Base-by-base conservation (phyloP, 2,329 filamentous ascomycete species). In the Pseudogymnoascus sp. region DNA sequence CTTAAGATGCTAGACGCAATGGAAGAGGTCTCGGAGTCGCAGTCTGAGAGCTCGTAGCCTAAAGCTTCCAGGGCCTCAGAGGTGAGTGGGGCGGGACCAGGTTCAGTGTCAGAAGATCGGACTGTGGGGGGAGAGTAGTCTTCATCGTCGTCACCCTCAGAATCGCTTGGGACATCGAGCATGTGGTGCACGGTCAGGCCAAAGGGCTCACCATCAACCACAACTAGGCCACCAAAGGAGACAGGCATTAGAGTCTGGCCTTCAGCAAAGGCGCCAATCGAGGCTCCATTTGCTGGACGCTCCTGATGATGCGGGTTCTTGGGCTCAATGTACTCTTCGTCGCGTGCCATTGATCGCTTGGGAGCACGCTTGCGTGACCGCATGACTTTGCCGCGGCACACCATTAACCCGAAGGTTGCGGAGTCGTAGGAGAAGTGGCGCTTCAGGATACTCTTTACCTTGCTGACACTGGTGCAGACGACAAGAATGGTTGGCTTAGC, bases 101-200 rank as follows among this genome's bases (percentile, higher is more conserved):
- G 33, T n/a, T 39, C 60, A 27, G 3, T 1, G 18, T 60, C 29
- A 1, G 35, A 40, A 21, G 29, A 45, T 21, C 25, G 59, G 21
- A 52, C 52, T 21, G 59, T 60, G 12, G 59, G 40, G 1, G 15
- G 7, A n/a, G 59, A 45, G 35, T 33, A 60, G 4, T 52, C 33
- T 3, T 70, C 67, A 67, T 72, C 62, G 69, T 73, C 36, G 69
- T 78, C 74, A 71, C 81, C 74, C 72, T 80, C 65, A 5, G 68
- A 69, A 21, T 75, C 74, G 3, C 83, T 82, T 1, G 83, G 84
- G 62, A 86, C 83, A 78, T 97, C 93, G 2, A 97, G 83, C 86
- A 97, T 93, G 73, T 97, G 93, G 70, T 97, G 93, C 0, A 97
- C 93, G 21, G 91, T 97, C 90, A 97, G 94, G 10, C 93, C 93